phyloP scores from a whole-genome alignment of 164 flowering plant genomes.

The Berberis vulgaris region DNA sequence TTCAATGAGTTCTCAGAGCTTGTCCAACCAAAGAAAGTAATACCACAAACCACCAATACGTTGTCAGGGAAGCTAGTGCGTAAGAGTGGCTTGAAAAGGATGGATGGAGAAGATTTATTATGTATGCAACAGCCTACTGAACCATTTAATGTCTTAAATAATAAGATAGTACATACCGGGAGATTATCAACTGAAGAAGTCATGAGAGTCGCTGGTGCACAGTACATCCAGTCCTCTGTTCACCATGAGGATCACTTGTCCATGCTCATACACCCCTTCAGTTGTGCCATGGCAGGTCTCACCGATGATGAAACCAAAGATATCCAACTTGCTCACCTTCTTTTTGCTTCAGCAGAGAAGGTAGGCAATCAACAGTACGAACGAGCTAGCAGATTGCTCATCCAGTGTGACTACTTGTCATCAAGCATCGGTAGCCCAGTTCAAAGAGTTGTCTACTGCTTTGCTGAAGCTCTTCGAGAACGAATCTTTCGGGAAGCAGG shows the following conservation, averaged over 20 bases:
- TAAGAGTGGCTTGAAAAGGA: slow-evolving; percentile 12
- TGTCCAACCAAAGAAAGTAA: too few species aligned
- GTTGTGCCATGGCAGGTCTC: slow-evolving; percentile 17
- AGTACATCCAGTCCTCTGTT: too few species aligned
- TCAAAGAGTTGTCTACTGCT: slow-evolving; percentile 40
- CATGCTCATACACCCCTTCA: too few species aligned
- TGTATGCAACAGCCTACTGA: not conserved
- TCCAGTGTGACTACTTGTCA: slow-evolving; percentile 8
- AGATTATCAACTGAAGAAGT: slow-evolving; percentile 31
- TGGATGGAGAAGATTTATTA: slow-evolving; percentile 12
- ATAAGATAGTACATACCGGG: not conserved
- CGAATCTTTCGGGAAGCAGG: slow-evolving; percentile 41
- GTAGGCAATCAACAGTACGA: too few species aligned
- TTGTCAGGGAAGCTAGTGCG: slow-evolving; percentile 28
- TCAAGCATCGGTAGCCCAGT: slow-evolving; percentile 32
- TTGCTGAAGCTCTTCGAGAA: slow-evolving; percentile 41
- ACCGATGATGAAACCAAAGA: slow-evolving; percentile 23
- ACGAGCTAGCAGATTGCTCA: too few species aligned
- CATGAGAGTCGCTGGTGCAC: slow-evolving; percentile 7
- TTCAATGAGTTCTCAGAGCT: not conserved
- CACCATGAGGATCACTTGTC: too few species aligned
- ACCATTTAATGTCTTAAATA: too few species aligned
- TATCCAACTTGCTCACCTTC: too few species aligned
- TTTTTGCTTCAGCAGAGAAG: too few species aligned
- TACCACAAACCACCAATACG: slow-evolving; percentile 3